These are phyloP conservation scores for Aspergillus fumigatiaffinis DNA, from an alignment of 2,329 filamentous ascomycete species.

Conservation along the genomic window DNA sequence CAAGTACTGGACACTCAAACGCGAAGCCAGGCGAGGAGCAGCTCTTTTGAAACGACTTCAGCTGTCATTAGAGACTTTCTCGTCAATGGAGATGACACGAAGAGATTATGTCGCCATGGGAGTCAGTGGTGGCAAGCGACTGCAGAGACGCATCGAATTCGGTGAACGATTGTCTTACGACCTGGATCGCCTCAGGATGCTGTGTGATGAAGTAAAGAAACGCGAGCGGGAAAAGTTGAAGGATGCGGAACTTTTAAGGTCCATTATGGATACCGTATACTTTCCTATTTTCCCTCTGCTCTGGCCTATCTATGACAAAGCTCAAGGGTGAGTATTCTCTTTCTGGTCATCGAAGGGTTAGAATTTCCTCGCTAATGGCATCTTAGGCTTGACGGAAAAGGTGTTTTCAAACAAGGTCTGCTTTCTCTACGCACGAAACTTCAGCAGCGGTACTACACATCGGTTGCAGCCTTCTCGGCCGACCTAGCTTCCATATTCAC, in stretches of 20 bases:
- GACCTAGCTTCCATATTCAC: slow-evolving; percentile 57
- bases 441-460: slow-evolving; percentile 55
- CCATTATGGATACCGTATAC: slow-evolving; percentile 83
- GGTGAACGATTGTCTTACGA: slow-evolving; percentile 63
- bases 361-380: slow-evolving; percentile 13
- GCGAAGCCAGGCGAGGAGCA: slow-evolving; percentile 85
- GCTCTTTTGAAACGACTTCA: slow-evolving; percentile 90
- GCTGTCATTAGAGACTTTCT: slow-evolving; percentile 91
- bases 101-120: slow-evolving; percentile 97
- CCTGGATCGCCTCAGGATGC: slow-evolving; percentile 67
- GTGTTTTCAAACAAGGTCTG: slow-evolving; percentile 53
- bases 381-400: slow-evolving; percentile 48
- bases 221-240: slow-evolving; percentile 76
- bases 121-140: slow-evolving; percentile 69
- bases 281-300: slow-evolving; percentile 80
- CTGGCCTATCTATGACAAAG: slow-evolving; percentile 73
- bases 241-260: slow-evolving; percentile 69
- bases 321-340: slow-evolving; percentile 64
- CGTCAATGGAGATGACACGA: slow-evolving; percentile 93
- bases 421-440: slow-evolving; percentile 51
- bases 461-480: slow-evolving; percentile 57
- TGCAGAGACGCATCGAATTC: slow-evolving; percentile 83
- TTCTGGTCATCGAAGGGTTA: not conserved
- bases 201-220: slow-evolving; percentile 68
- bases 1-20: slow-evolving; percentile 96